These are phyloP conservation scores for Fusarium citri DNA, from an alignment of 2,329 filamentous ascomycete species.

Conservation along the genomic window DNA sequence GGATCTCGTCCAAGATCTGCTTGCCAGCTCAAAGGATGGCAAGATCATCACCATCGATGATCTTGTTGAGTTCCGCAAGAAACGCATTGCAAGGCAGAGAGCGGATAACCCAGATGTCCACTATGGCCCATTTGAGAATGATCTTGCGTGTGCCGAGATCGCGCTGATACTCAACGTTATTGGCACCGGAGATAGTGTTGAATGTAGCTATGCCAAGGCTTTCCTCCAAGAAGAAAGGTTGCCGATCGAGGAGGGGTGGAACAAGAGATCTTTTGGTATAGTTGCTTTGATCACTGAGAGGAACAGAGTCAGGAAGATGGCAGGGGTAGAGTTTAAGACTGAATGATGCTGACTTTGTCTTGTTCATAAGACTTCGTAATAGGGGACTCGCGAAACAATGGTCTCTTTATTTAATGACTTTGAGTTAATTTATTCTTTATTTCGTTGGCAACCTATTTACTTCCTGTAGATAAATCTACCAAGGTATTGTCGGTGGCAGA, in stretches of 20 bases:
- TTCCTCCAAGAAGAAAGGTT: slow-evolving; percentile 37
- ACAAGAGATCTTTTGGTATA: slow-evolving; percentile 25
- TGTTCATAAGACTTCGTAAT: neutral
- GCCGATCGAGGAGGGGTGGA: slow-evolving; percentile 37
- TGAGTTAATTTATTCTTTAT: neutral
- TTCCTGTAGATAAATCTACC: neutral
- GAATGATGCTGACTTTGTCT: neutral
- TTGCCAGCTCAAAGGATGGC: slow-evolving; percentile 38
- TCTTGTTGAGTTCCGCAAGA: slow-evolving; percentile 36
- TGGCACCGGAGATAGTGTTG: slow-evolving; percentile 29
- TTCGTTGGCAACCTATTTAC: neutral
- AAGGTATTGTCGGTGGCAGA: neutral
- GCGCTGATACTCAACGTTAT: slow-evolving; percentile 38
- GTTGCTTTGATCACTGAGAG: slow-evolving; percentile 16
- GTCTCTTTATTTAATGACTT: neutral
- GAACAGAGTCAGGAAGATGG: slow-evolving; percentile 24
- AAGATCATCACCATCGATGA: slow-evolving; percentile 35
- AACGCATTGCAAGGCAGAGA: slow-evolving; percentile 31
- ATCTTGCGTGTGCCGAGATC: slow-evolving; percentile 39
- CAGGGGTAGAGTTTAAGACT: slow-evolving; percentile 22
- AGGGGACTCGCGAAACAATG: neutral
- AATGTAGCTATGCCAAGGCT: slow-evolving; percentile 30
- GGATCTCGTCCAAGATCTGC: slow-evolving; percentile 35
- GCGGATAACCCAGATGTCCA: slow-evolving; percentile 30
- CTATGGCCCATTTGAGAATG: slow-evolving; percentile 32